Conservation (phyloP, 805 yeast genomes). For the Candida easanensis region DNA sequence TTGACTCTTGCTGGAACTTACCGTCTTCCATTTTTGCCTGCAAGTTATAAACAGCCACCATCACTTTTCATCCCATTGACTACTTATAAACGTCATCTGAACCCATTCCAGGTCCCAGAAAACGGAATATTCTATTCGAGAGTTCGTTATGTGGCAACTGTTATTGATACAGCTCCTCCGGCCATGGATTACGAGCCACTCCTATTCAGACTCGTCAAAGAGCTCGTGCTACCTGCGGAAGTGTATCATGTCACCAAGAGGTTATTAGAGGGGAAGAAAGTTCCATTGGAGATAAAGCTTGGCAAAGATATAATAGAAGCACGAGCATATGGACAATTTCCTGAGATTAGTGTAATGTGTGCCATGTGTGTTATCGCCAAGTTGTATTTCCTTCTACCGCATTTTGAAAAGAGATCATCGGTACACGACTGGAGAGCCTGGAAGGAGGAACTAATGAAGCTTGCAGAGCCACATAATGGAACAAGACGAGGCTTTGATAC, state of each 20-base stretch:
- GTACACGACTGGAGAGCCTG: slow-evolving; percentile 15
- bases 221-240: slow-evolving; percentile 49
- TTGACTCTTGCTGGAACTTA: neutral
- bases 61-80: neutral
- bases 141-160: neutral
- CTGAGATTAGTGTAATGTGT: slow-evolving; percentile 22
- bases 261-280: slow-evolving; percentile 22
- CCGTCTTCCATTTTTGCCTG: neutral
- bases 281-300: slow-evolving; percentile 5
- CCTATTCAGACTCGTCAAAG: slow-evolving; percentile 39
- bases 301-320: too few relatives aligned
- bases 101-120: neutral
- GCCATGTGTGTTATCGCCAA: slow-evolving; percentile 18
- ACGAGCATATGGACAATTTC: slow-evolving; percentile 35
- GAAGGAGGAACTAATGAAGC: slow-evolving; percentile 22
- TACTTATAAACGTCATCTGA: neutral
- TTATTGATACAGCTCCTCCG: neutral
- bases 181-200: slow-evolving; percentile 35
- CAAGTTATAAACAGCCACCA: neutral
- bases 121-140: neutral
- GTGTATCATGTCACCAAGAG: slow-evolving; percentile 37
- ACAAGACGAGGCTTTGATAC: slow-evolving; percentile 8
- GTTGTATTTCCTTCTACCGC: slow-evolving; percentile 22
- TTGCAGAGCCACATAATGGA: slow-evolving; percentile 11
- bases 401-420: slow-evolving; percentile 1